Conservation (phyloP, 805 yeast species). For the Lachancea lanzarotensis region DNA sequence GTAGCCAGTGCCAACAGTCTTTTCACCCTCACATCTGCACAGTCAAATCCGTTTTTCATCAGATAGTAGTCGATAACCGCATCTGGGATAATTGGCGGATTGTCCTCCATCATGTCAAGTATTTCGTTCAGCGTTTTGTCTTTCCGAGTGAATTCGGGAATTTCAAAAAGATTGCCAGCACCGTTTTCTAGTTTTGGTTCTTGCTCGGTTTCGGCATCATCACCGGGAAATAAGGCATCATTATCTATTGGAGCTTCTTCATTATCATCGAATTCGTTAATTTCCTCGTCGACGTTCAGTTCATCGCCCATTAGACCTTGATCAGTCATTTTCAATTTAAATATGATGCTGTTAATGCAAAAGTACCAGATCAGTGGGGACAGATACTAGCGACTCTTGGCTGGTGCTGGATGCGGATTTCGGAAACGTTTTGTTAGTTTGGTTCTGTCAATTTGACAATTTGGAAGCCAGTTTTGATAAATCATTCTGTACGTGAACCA, state of each 20-base stretch:
- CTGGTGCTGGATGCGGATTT: too few relatives aligned
- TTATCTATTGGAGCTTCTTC: conserved; percentile 28
- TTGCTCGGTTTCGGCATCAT: conserved; percentile 15
- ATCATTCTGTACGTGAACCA: background rate
- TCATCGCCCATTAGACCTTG: conserved; percentile 5
- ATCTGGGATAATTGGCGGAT: conserved; percentile 93
- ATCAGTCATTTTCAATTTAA: background rate
- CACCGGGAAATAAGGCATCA: conserved; percentile 14
- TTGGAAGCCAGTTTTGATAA: background rate
- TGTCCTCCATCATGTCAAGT: conserved; percentile 83
- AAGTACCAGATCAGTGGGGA: too few relatives aligned
- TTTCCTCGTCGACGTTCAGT: conserved; percentile 21
- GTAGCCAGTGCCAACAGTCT: conserved; percentile 89
- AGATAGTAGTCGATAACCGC: conserved; percentile 91
- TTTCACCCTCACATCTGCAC: conserved; percentile 71
- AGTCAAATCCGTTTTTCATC: conserved; percentile 76
- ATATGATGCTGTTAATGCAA: too few relatives aligned
- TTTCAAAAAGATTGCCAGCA: conserved; percentile 36
- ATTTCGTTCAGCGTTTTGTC: conserved; percentile 82
- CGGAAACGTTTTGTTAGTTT: too few relatives aligned
- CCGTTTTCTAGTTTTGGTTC: conserved; percentile 26
- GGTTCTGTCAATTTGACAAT: background rate
- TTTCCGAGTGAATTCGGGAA: conserved; percentile 66
- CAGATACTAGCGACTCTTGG: too few relatives aligned
- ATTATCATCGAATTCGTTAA: conserved; percentile 33